Evolutionary conservation across 192 early-diverging fungal species (phyloP).

Genomic region (Coemansia nantahalensis): DNA sequence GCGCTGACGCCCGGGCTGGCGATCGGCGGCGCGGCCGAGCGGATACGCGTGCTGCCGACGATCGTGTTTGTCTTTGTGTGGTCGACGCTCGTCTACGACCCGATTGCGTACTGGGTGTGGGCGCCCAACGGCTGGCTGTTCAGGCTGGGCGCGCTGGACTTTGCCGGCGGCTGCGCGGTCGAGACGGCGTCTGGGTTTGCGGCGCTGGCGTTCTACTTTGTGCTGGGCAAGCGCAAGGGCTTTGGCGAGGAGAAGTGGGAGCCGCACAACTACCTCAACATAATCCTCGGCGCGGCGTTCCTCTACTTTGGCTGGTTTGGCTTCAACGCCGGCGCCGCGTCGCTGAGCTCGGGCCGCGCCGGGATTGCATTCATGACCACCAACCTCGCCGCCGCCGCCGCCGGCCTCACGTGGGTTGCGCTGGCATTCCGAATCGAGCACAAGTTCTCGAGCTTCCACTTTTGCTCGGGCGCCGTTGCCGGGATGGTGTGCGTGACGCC

Average conservation of each 20-base stretch:
- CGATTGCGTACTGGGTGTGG: constrained; percentile 84
- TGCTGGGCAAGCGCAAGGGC: constrained; percentile 75
- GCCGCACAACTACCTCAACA: constrained; percentile 80
- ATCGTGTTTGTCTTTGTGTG: constrained; percentile 67
- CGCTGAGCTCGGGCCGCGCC: constrained; percentile 67
- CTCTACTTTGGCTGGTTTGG: constrained; percentile 93
- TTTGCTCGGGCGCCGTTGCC: constrained; percentile 87
- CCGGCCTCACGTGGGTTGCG: constrained; percentile 68
- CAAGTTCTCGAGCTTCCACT: constrained; percentile 78
- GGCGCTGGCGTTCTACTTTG: constrained; percentile 79
- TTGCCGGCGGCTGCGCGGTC: constrained; percentile 87
- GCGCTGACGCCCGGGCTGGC: constrained; percentile 69
- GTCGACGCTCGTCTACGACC: constrained; percentile 70
- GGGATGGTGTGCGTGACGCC: constrained; percentile 90
- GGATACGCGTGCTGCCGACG: constrained; percentile 66
- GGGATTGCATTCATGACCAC: constrained; percentile 76
- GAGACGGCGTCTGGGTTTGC: constrained; percentile 78
- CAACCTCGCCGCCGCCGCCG: constrained; percentile 67
- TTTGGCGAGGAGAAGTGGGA: constrained; percentile 58
- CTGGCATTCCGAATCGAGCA: constrained; percentile 67
- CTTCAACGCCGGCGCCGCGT: constrained; percentile 83
- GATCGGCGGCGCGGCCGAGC: constrained; percentile 69
- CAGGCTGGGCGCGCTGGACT: constrained; percentile 74
- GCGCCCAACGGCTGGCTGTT: constrained; percentile 74
- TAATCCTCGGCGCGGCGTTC: constrained; percentile 76